Evolutionary conservation across 305 asterid genomes (phyloP), one percentile per base, ranked within the genome.

Genomic region (Coffea humblotiana): DNA sequence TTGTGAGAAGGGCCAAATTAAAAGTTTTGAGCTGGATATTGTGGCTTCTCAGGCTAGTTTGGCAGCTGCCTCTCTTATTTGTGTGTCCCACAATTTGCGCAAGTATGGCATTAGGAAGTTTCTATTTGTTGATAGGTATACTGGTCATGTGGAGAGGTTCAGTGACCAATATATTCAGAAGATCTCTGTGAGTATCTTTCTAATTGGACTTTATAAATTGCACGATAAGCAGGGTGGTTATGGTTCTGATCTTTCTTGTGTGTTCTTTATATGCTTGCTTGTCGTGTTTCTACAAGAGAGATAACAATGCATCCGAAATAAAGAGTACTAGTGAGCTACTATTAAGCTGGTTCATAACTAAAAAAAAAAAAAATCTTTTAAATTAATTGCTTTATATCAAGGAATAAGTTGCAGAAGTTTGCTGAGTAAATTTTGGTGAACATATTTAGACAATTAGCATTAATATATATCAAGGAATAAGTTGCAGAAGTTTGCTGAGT

Each of bases 21-120:
- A 87, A 89, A 87, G 88, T 51, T 94, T 92, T 84, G 97, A 92
- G 86, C 77, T 92, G 58, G 92, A 92, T 72, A 93, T 94, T 80
- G 91, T 91, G 82, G 83, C 77, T 70, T 89, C 94, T 74, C 98
- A 88, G 84, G 97, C 95, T 71, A 86, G 84, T 83, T 84, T 92
- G 82, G 96, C 93, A 32, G 92, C 94, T 74, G 90, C 92, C 13
- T 83, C 97, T 75, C 80, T 94, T 90, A 56, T 89, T 78, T 92
- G 97, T 86, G 85, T 91, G 74, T 91, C 98, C 0, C 97, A 93
- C 79, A 92, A 92, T 69, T 81, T 92, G 87, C 82, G 97, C 61
- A 94, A 94, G 76, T 92, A 94, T 81, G 97, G 97, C 52, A 82
- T 92, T 61, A 84, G 97, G 88, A 94, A 89, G 84, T 91, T 94